phyloP scores from a whole-genome alignment of 108 stramenopile genomes.

The Schizochytrium sp. region DNA sequence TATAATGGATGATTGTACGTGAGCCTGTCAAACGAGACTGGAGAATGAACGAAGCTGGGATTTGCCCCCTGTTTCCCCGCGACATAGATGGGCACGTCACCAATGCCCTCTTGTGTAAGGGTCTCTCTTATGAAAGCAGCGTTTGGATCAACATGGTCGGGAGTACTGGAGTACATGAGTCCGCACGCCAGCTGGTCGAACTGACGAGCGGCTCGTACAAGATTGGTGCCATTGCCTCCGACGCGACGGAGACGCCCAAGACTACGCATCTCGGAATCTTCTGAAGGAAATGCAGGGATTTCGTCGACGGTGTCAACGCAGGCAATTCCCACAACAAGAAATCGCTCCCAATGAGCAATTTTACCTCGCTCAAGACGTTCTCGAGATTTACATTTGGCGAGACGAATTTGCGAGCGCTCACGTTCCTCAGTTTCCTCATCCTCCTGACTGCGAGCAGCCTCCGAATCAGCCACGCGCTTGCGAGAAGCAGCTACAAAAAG shows the following conservation, averaged over 20 bases:
- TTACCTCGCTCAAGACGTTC: neutral
- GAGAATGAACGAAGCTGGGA: constrained; percentile 34
- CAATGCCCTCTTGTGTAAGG: neutral
- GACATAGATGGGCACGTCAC: neutral
- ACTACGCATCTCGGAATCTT: constrained; percentile 16
- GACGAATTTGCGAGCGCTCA: neutral
- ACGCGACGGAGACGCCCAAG: neutral
- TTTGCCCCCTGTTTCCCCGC: neutral
- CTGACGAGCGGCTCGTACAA: neutral
- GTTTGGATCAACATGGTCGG: neutral
- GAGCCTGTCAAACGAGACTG: constrained; percentile 41
- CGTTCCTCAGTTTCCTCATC: no score
- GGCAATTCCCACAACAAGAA: constrained; percentile 2
- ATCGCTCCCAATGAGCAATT: neutral
- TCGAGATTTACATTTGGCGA: neutral
- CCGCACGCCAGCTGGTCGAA: neutral
- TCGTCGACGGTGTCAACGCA: constrained; percentile 43
- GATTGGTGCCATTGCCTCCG: constrained; percentile 46
- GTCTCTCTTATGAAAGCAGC: neutral
- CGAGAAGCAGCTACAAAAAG: no score
- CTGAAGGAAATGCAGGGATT: neutral
- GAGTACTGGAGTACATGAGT: constrained; percentile 43
- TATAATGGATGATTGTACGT: constrained; percentile 38
- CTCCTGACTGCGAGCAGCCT: no score
- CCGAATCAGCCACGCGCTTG: no score